A percentile compares a stretch with the other conserved stretches of the same genome.
Evolutionary conservation across 2,329 filamentous ascomycete species (phyloP).

Genomic region (Alternaria panax): DNA sequence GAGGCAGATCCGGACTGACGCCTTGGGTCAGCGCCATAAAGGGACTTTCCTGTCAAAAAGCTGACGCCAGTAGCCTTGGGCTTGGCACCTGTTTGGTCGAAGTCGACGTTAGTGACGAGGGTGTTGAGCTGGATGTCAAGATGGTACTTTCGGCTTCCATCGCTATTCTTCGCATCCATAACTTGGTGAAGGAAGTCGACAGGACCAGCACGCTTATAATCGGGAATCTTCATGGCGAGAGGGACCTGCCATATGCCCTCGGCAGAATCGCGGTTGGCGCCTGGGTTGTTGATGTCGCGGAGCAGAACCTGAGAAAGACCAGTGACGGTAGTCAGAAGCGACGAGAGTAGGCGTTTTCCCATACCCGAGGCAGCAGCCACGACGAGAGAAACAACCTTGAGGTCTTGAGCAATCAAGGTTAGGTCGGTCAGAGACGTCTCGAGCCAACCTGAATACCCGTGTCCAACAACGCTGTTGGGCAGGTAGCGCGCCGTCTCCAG

Average conservation of each 20-base stretch:
- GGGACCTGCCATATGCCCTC: slow-evolving; percentile 66
- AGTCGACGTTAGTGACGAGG: slow-evolving; percentile 69
- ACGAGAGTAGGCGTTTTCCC: slow-evolving; percentile 48
- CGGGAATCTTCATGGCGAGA: slow-evolving; percentile 54
- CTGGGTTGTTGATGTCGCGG: slow-evolving; percentile 60
- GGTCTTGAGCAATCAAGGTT: slow-evolving; percentile 59
- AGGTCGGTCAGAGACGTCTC: slow-evolving; percentile 59
- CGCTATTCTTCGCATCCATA: slow-evolving; percentile 55
- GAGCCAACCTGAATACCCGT: slow-evolving; percentile 66
- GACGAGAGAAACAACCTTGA: slow-evolving; percentile 61
- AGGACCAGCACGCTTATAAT: slow-evolving; percentile 59
- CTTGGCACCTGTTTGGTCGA: slow-evolving; percentile 64
- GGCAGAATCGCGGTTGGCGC: slow-evolving; percentile 53
- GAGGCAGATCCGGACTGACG: slow-evolving; percentile 20
- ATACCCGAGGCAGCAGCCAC: slow-evolving; percentile 60
- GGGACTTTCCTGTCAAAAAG: slow-evolving; percentile 48
- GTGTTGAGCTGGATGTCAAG: slow-evolving; percentile 66
- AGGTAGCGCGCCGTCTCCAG: slow-evolving; percentile 64
- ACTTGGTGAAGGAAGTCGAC: slow-evolving; percentile 62
- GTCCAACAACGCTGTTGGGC: slow-evolving; percentile 53
- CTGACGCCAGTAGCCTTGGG: slow-evolving; percentile 56
- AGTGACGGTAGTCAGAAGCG: slow-evolving; percentile 50
- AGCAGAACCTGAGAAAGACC: slow-evolving; percentile 57
- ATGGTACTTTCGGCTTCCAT: slow-evolving; percentile 62
- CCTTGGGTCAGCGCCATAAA: slow-evolving; percentile 52